A percentile compares a stretch with the other conserved stretches of the same genome.
Conservation (phyloP, 164 flowering plant genomes). For the Tetrastigma voinierianum region DNA sequence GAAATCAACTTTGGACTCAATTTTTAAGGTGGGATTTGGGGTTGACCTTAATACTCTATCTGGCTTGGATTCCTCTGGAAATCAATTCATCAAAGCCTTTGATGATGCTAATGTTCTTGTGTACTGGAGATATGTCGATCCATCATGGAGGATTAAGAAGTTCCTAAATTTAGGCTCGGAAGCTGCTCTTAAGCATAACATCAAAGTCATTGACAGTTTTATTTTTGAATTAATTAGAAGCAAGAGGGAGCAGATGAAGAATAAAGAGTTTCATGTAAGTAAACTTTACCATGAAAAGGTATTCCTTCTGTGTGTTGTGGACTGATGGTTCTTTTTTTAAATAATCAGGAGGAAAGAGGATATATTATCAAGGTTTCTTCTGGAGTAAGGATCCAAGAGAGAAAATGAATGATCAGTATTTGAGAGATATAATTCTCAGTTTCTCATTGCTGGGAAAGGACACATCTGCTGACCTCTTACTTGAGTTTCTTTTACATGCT, state of each 20-base stretch:
- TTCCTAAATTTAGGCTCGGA: constrained; percentile 31
- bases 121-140: constrained; percentile 24
- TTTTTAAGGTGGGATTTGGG: constrained; percentile 33
- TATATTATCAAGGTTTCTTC: constrained; percentile 51
- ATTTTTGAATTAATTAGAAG: constrained; percentile 20
- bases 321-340: not conserved
- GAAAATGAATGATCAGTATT: constrained; percentile 35
- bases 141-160: constrained; percentile 29
- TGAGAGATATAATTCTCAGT: constrained; percentile 50
- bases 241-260: constrained; percentile 31
- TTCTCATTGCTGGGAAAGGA: constrained; percentile 64
- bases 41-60: constrained; percentile 21
- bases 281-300: not conserved
- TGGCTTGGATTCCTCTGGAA: constrained; percentile 18
- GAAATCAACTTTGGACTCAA: constrained; percentile 29
- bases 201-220: constrained; percentile 29
- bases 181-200: constrained; percentile 25
- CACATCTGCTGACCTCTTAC: constrained; percentile 43
- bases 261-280: constrained; percentile 19
- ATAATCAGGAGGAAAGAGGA: constrained; percentile 31
- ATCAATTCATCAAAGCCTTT: constrained; percentile 25
- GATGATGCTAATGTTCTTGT: constrained; percentile 23
- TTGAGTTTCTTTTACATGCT: constrained; percentile 60
- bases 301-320: not conserved
- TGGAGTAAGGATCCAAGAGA: constrained; percentile 39